These are phyloP conservation scores for Aristolochia fimbriata DNA, from an alignment of 164 flowering plant genomes.

Conservation along the genomic window DNA sequence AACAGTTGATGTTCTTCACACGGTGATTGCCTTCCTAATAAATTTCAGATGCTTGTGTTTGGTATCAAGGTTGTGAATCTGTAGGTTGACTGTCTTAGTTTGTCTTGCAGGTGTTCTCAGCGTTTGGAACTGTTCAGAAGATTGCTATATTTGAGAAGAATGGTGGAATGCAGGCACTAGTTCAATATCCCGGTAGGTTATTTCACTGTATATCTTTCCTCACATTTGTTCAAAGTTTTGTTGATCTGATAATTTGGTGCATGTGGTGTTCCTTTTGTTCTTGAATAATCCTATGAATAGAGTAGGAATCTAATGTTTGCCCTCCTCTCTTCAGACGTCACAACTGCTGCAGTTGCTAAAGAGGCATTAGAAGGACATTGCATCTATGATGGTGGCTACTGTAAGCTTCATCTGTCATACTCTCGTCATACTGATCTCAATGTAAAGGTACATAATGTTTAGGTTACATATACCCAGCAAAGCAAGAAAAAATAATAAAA, in stretches of 20 bases:
- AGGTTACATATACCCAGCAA: constrained; percentile 20
- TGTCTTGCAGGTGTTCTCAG: constrained; percentile 63
- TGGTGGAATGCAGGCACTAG: constrained; percentile 77
- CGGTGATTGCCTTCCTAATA: constrained; percentile 28
- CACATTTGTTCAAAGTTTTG: neutral
- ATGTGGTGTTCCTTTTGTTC: neutral
- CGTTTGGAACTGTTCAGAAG: constrained; percentile 83
- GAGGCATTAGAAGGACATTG: constrained; percentile 86
- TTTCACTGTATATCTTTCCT: neutral
- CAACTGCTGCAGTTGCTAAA: constrained; percentile 72
- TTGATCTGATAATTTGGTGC: neutral
- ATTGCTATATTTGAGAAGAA: constrained; percentile 96
- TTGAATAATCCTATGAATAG: neutral
- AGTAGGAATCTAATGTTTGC: too few species aligned
- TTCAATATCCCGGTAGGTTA: constrained; percentile 75
- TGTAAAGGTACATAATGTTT: constrained; percentile 73
- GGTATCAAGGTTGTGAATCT: neutral
- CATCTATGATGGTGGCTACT: constrained; percentile 99
- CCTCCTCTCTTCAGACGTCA: constrained; percentile 38
- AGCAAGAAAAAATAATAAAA: constrained; percentile 5
- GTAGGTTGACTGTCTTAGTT: neutral
- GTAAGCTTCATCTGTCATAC: constrained; percentile 99
- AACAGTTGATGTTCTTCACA: constrained; percentile 85
- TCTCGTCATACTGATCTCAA: constrained; percentile 99
- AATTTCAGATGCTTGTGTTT: neutral